phyloP scores from a whole-genome alignment of 768 basidiomycete species.

The Ephemerocybe angulata region DNA sequence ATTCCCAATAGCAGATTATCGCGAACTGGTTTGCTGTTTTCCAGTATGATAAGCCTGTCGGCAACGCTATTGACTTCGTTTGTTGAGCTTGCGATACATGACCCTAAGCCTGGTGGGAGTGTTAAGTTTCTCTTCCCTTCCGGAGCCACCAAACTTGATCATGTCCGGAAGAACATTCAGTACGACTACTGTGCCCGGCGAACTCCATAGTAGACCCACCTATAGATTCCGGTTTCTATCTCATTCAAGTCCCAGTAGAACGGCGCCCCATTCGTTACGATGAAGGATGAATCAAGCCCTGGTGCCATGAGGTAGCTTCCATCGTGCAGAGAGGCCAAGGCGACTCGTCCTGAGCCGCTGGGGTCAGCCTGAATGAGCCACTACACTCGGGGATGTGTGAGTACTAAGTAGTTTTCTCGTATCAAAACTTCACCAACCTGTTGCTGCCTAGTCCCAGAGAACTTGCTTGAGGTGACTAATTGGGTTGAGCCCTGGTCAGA shows the following conservation, averaged over 20 bases:
- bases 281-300: no score
- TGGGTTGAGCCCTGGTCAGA: neutral
- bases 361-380: no score
- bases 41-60: neutral
- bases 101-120: neutral
- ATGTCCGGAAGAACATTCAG: neutral
- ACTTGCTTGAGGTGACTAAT: neutral
- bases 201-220: neutral
- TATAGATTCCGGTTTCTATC: neutral
- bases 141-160: neutral
- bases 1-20: neutral
- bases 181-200: neutral
- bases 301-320: no score
- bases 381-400: no score
- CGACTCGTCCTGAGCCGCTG: no score
- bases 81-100: neutral
- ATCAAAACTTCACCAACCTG: neutral
- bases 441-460: neutral
- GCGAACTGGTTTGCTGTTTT: neutral
- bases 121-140: neutral
- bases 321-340: no score
- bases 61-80: neutral
- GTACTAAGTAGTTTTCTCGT: neutral
- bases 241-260: neutral
- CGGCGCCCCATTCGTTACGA: no score